phyloP scores from a whole-genome alignment of 495 filamentous ascomycete genomes.

The Daldinia decipiens region DNA sequence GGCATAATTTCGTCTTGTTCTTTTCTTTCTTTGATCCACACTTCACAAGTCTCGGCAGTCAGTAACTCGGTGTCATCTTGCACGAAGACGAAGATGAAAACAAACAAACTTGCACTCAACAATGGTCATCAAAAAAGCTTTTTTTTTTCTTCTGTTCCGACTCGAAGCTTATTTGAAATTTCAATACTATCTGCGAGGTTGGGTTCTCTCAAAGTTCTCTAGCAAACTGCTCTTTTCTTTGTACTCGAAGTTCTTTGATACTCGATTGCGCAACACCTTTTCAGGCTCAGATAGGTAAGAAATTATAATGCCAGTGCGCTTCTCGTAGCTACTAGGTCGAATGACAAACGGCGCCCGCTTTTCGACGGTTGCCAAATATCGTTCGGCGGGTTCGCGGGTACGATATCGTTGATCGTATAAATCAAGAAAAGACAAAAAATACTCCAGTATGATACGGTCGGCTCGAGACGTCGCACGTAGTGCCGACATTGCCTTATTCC shows the following conservation, averaged over 20 bases:
- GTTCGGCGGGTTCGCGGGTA: conserved; percentile 41
- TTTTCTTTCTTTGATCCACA: conserved; percentile 24
- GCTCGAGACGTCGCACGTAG: conserved; percentile 31
- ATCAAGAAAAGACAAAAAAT: conserved; percentile 36
- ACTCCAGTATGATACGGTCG: conserved; percentile 19
- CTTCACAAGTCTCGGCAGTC: conserved; percentile 34
- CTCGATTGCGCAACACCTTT: conserved; percentile 48
- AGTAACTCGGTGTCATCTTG: conserved; percentile 35
- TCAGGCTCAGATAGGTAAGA: conserved; percentile 45
- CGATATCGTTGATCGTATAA: conserved; percentile 29
- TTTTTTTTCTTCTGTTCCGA: conserved; percentile 19
- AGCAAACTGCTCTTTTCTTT: conserved; percentile 36
- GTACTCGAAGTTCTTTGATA: conserved; percentile 45
- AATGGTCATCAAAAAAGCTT: conserved; percentile 14
- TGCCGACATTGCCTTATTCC: conserved; percentile 31
- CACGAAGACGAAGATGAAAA: conserved; percentile 18
- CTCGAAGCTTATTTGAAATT: conserved; percentile 48
- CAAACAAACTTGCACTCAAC: conserved; percentile 36
- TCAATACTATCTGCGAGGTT: conserved; percentile 48
- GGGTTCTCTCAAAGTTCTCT: conserved; percentile 45
- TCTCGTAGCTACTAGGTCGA: conserved; percentile 44
- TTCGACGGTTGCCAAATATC: conserved; percentile 48
- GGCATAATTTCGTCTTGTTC: conserved; percentile 16
- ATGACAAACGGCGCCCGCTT: conserved; percentile 42
- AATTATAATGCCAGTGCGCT: conserved; percentile 29